phyloP scores from a whole-genome alignment of 441 rosid species.

The Melastoma candidum region DNA sequence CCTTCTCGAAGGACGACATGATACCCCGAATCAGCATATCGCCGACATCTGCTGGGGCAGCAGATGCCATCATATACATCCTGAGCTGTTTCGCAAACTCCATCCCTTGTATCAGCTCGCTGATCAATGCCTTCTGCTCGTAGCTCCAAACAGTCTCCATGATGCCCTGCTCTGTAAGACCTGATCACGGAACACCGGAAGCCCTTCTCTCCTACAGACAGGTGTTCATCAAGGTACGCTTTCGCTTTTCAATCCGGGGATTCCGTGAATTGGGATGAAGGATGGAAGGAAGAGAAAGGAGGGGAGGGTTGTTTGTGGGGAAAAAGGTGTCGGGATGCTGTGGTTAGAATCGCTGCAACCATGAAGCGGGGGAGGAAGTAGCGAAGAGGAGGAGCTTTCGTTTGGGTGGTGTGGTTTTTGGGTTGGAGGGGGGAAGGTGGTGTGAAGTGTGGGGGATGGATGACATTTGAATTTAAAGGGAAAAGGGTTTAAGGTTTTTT shows the following conservation, averaged over 20 bases:
- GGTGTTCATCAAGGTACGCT: no score
- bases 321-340: not conserved
- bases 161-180: not conserved
- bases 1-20: constrained; percentile 43
- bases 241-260: no score
- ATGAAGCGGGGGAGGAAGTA: no score
- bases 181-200: not conserved
- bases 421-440: constrained; percentile 1
- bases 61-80: constrained; percentile 17
- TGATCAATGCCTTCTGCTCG: constrained; percentile 40
- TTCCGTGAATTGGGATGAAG: no score
- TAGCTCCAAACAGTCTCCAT: constrained; percentile 32
- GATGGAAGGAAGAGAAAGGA: no score
- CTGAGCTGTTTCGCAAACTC: constrained; percentile 42
- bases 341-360: no score
- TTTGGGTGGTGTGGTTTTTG: no score
- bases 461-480: constrained; percentile 24
- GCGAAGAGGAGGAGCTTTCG: no score
- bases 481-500: no score
- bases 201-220: not conserved
- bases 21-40: constrained; percentile 33
- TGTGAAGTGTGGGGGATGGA: constrained; percentile 4
- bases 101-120: constrained; percentile 43
- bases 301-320: no score
- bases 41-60: constrained; percentile 22